Evolutionary conservation across 208 protist species (phyloP).

Genomic region (Crithidia sp.): DNA sequence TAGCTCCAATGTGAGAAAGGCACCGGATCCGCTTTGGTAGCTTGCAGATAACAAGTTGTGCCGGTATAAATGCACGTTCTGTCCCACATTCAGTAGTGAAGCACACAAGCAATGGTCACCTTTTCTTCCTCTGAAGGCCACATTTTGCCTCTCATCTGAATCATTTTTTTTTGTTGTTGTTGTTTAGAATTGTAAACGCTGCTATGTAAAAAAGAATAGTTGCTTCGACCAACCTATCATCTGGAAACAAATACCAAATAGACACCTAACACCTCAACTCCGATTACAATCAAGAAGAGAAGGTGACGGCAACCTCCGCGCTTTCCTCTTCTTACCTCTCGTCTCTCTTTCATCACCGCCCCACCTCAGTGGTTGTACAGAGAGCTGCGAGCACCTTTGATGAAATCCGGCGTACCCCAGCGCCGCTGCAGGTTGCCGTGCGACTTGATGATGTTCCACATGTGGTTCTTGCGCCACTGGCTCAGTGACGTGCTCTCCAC

Average conservation of each 20-base stretch:
- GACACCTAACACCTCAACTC: neutral
- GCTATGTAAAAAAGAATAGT: constrained; percentile 17
- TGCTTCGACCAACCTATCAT: neutral
- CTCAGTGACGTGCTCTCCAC: constrained; percentile 83
- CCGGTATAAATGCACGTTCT: too few relatives aligned
- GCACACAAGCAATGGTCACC: too few relatives aligned
- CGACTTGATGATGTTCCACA: constrained; percentile 87
- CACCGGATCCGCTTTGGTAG: too few relatives aligned
- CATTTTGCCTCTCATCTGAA: neutral
- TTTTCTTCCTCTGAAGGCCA: too few relatives aligned
- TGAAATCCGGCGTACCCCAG: constrained; percentile 76
- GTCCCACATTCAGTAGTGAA: too few relatives aligned
- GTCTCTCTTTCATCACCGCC: neutral
- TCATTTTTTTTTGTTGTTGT: neutral
- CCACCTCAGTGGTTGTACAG: constrained; percentile 57
- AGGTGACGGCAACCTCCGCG: neutral
- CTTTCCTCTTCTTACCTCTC: too few relatives aligned
- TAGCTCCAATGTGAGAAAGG: too few relatives aligned
- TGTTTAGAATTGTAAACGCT: constrained; percentile 13
- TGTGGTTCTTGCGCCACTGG: constrained; percentile 84
- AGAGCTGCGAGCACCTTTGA: constrained; percentile 69
- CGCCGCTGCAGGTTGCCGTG: constrained; percentile 82
- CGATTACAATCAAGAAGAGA: neutral
- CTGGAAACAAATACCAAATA: neutral
- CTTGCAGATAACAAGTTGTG: too few relatives aligned